Percentiles rank a stretch among this genome's conserved stretches.
These are phyloP conservation scores for Prunus mume DNA, from an alignment of 306 rosid species.

Conservation along the genomic window DNA sequence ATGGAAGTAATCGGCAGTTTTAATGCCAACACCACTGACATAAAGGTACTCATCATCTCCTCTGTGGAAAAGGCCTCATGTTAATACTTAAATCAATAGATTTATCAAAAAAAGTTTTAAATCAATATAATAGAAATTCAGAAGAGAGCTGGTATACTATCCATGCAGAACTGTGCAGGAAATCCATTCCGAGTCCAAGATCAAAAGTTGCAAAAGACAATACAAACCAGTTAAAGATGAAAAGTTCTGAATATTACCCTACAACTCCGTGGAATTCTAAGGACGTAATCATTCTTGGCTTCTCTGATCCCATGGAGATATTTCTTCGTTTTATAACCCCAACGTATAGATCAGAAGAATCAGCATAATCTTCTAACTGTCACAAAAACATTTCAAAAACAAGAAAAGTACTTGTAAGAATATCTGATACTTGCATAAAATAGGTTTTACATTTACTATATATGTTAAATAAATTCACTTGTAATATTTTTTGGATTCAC, in stretches of 20 bases:
- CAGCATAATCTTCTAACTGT: conserved; percentile 61
- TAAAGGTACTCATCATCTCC: conserved; percentile 68
- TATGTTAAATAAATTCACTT: not conserved
- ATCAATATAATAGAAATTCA: conserved; percentile 12
- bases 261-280: conserved; percentile 59
- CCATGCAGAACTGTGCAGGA: not conserved
- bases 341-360: conserved; percentile 59
- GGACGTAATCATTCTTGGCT: conserved; percentile 45
- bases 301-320: conserved; percentile 48
- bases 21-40: conserved; percentile 62
- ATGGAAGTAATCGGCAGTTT: conserved; percentile 63
- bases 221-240: conserved; percentile 12
- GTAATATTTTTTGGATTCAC: not conserved
- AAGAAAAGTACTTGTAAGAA: conserved; percentile 1
- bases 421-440: not conserved
- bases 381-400: conserved; percentile 19
- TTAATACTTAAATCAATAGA: not conserved
- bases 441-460: not conserved
- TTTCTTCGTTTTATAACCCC: conserved; percentile 65
- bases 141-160: conserved; percentile 1
- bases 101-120: not conserved
- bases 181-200: not conserved
- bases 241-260: conserved; percentile 46
- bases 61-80: conserved; percentile 35
- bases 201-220: not conserved